A percentile compares a stretch with the other conserved stretches of the same genome.
phyloP scores from a whole-genome alignment of 306 rosid genomes.

The Acacia confusa region DNA sequence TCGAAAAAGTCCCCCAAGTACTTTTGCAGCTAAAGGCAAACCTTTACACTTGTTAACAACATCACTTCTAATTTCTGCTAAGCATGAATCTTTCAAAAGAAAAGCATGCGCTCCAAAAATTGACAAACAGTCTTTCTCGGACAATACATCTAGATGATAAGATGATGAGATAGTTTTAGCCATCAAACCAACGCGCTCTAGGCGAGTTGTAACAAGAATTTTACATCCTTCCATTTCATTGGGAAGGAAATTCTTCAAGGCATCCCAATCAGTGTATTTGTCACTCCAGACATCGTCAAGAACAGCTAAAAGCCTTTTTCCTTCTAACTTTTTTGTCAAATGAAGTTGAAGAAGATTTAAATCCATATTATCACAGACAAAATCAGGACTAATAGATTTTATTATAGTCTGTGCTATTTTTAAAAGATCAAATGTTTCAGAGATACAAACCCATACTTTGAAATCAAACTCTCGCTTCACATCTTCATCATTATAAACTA shows the following conservation, averaged over 20 bases:
- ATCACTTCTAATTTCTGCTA: neutral
- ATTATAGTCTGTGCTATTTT: neutral
- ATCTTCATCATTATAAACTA: too few relatives aligned
- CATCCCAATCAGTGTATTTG: neutral
- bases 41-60: neutral
- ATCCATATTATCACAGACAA: too few relatives aligned
- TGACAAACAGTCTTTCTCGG: neutral
- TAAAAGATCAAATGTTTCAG: too few relatives aligned
- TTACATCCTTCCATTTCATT: slow-evolving; percentile 9
- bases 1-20: slow-evolving; percentile 23
- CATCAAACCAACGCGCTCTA: neutral
- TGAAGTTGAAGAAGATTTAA: neutral
- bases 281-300: slow-evolving; percentile 35
- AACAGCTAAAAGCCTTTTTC: slow-evolving; percentile 17
- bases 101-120: slow-evolving; percentile 26
- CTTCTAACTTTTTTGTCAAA: neutral
- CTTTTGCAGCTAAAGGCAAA: slow-evolving; percentile 25
- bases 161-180: neutral
- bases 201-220: slow-evolving; percentile 33
- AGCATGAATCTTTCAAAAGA: neutral
- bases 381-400: too few relatives aligned
- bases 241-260: neutral
- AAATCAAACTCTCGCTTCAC: too few relatives aligned
- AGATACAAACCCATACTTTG: too few relatives aligned
- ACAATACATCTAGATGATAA: neutral